phyloP scores from a whole-genome alignment of 1,284 basidiomycete genomes.

The Fistulinella cinereoalba region DNA sequence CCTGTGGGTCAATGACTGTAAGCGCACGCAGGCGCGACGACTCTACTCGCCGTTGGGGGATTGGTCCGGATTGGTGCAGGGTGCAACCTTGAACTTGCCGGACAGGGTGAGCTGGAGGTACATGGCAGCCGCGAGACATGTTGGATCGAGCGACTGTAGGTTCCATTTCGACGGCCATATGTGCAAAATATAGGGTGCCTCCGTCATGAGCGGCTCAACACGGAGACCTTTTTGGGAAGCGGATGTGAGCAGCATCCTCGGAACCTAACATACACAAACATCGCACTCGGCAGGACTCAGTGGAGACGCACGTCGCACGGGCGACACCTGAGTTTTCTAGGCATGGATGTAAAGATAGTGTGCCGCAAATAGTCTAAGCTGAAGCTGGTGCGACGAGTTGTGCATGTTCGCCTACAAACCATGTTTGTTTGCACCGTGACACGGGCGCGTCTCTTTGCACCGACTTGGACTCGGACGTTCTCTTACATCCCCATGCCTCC shows the following conservation, averaged over 20 bases:
- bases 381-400: too few relatives aligned
- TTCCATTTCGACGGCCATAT: slow-evolving; percentile 68
- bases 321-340: too few relatives aligned
- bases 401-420: not conserved
- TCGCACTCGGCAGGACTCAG: too few relatives aligned
- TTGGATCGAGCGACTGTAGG: slow-evolving; percentile 62
- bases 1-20: slow-evolving; percentile 4
- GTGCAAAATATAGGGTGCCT: slow-evolving; percentile 41
- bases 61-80: slow-evolving; percentile 66
- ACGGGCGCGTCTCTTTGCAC: slow-evolving; percentile 4
- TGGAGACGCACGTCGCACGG: too few relatives aligned
- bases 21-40: not conserved
- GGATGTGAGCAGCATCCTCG: not conserved
- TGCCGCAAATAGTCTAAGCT: too few relatives aligned
- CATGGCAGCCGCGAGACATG: slow-evolving; percentile 60
- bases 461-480: not conserved
- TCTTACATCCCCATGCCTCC: slow-evolving; percentile 24
- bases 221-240: slow-evolving; percentile 6
- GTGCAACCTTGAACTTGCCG: slow-evolving; percentile 56
- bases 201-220: slow-evolving; percentile 14
- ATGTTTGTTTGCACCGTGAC: not conserved
- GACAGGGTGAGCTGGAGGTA: slow-evolving; percentile 67
- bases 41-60: slow-evolving; percentile 65
- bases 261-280: slow-evolving; percentile 21
- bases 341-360: too few relatives aligned